These are phyloP conservation scores for Penicillium daleae DNA, from an alignment of 495 filamentous ascomycete species.

Conservation along the genomic window DNA sequence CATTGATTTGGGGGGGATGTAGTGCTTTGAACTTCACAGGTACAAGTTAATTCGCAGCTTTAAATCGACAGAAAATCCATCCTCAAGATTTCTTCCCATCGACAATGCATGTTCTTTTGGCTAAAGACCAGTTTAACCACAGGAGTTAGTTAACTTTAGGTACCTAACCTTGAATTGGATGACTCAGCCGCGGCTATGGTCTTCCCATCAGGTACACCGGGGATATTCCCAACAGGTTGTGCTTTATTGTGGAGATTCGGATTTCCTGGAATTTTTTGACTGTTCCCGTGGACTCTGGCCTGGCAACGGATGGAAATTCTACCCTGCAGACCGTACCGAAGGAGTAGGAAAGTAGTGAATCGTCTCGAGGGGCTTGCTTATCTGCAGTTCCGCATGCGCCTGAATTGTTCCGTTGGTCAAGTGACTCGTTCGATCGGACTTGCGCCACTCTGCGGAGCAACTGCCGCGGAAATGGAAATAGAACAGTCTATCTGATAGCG, in stretches of 20 bases:
- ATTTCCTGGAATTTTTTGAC: background rate
- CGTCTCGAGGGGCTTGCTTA: background rate
- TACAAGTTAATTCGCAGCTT: background rate
- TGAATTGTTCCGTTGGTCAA: background rate
- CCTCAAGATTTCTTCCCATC: background rate
- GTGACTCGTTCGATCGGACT: background rate
- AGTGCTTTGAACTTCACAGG: background rate
- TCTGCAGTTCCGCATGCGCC: background rate
- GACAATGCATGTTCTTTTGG: background rate
- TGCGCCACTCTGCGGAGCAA: no score
- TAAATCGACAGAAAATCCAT: background rate
- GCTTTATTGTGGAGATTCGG: slow-evolving; percentile 3
- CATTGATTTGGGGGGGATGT: background rate
- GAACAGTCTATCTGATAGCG: background rate
- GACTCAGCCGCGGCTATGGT: slow-evolving; percentile 19
- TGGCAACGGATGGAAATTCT: background rate
- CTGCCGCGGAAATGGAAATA: background rate
- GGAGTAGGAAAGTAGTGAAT: slow-evolving; percentile 25
- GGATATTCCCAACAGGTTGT: slow-evolving; percentile 2
- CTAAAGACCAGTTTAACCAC: background rate
- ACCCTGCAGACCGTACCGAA: slow-evolving; percentile 11
- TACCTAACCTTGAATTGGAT: no score
- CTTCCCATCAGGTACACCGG: slow-evolving; percentile 19
- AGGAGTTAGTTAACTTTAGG: no score
- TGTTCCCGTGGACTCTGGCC: background rate